Percentiles rank a stretch among this genome's conserved stretches.
phyloP scores from a whole-genome alignment of 176 grass and related monocot genomes.

The Avena insularis region DNA sequence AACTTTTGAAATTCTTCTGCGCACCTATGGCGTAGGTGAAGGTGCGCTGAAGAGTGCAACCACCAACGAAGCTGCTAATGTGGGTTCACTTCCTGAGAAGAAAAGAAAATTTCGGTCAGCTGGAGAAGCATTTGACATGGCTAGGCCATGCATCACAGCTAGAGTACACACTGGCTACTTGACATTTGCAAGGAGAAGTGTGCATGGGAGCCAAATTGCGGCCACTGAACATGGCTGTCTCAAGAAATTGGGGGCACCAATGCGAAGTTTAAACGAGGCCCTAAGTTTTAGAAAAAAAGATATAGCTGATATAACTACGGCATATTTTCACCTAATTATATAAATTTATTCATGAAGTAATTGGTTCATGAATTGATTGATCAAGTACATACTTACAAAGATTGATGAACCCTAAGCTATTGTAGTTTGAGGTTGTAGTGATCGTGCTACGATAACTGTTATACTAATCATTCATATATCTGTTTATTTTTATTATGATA shows the following conservation, averaged over 20 bases:
- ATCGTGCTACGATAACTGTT: background rate
- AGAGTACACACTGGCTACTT: conserved; percentile 92
- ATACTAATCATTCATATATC: background rate
- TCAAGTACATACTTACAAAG: too few relatives aligned
- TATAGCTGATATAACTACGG: too few relatives aligned
- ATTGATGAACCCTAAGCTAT: too few relatives aligned
- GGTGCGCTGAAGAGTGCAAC: conserved; percentile 35
- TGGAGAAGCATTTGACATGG: conserved; percentile 51
- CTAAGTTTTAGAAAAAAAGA: too few relatives aligned
- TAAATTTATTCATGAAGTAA: too few relatives aligned
- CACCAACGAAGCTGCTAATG: conserved; percentile 38
- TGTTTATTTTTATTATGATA: background rate
- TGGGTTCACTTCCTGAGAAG: conserved; percentile 62
- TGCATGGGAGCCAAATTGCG: conserved; percentile 38
- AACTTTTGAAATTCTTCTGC: conserved; percentile 89
- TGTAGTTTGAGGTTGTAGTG: background rate
- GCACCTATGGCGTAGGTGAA: conserved; percentile 71
- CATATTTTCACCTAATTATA: too few relatives aligned
- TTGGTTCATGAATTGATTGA: too few relatives aligned
- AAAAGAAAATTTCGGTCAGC: conserved; percentile 47
- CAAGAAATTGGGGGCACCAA: too few relatives aligned
- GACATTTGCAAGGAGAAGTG: conserved; percentile 73
- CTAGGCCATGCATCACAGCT: conserved; percentile 65
- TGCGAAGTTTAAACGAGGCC: too few relatives aligned
- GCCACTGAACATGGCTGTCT: background rate